phyloP scores from a whole-genome alignment of 305 asterid genomes.

The Fraxinus floribunda region DNA sequence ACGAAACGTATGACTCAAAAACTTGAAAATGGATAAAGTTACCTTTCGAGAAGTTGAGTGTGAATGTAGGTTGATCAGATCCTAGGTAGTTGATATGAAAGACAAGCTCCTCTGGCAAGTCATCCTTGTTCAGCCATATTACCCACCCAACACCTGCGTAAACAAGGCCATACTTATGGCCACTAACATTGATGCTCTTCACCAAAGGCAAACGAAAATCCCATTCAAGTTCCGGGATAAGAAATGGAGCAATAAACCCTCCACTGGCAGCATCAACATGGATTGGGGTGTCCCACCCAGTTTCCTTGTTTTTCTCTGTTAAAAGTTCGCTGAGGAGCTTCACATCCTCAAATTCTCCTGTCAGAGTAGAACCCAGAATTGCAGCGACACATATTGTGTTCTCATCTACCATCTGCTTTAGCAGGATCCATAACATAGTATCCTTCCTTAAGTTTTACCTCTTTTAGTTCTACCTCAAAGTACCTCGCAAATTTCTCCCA shows the following conservation, averaged over 20 bases:
- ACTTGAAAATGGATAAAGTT: conserved; percentile 13
- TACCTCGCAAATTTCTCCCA: conserved; percentile 70
- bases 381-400: conserved; percentile 67
- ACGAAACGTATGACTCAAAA: neutral
- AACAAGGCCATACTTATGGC: conserved; percentile 40
- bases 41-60: conserved; percentile 73
- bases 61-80: conserved; percentile 70
- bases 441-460: conserved; percentile 63
- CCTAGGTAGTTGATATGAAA: conserved; percentile 71
- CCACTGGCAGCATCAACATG: conserved; percentile 80
- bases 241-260: conserved; percentile 63
- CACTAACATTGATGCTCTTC: conserved; percentile 60
- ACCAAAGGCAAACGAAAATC: conserved; percentile 65
- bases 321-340: conserved; percentile 57
- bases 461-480: conserved; percentile 67
- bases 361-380: conserved; percentile 60
- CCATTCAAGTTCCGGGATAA: conserved; percentile 63
- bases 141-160: conserved; percentile 72
- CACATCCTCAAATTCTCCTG: conserved; percentile 70
- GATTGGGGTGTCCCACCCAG: conserved; percentile 69
- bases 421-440: conserved; percentile 58
- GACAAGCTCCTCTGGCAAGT: conserved; percentile 59
- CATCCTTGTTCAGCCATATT: conserved; percentile 57
- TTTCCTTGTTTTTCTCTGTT: conserved; percentile 44
- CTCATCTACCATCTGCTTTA: conserved; percentile 62